Evolutionary conservation across 768 basidiomycete genomes (phyloP), one percentile per base, ranked within the genome.

Genomic region (Phlebiopsis gigantea): DNA sequence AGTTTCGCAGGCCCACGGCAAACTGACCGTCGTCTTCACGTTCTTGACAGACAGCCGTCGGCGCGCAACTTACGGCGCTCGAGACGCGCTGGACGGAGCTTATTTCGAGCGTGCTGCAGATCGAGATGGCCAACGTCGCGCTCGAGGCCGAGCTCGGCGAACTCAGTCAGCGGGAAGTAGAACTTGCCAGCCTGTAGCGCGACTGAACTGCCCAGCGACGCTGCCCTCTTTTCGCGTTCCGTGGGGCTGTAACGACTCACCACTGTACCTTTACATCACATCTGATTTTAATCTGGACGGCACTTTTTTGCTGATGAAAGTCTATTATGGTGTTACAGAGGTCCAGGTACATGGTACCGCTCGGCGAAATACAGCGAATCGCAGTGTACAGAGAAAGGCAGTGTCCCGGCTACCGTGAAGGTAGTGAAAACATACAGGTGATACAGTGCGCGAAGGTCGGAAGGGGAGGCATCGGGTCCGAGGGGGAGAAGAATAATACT

Each of bases 21-120:
- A 21, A 24, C 22, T 22, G 34, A 43, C 54, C n/a, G 29, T 46
- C 46, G 28, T 24, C 31, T 22, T 48, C 5, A 30, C 45, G 29
- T 46, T n/a, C n/a, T n/a, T n/a, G n/a, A 12, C 67, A 98, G 89
- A 90, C 88, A 45, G 82, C 78, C 8, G 74, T 87, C 19, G 94
- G 94, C 52, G 77, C 81, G 50, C 90, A 94, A 64, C 74, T 98
- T 57, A 88, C 83, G 26, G 75, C 82, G 8, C 73, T 97, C 57
- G 94, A 98, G 72, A 88, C 82, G 34, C 80, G 86, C 60, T 98
- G 95, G 95, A 95, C 92, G 21, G 91, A 94, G 71, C 77, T 98
- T 46, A 86, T 98, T 55, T 93, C 92, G 53, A 88, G 73, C 52
- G 88, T 95, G 45, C 73, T 98, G 57, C 95, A 98, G 72, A 88